Evolutionary conservation across 2,329 filamentous ascomycete genomes (phyloP).

Genomic region (Orbilia blumenaviensis): DNA sequence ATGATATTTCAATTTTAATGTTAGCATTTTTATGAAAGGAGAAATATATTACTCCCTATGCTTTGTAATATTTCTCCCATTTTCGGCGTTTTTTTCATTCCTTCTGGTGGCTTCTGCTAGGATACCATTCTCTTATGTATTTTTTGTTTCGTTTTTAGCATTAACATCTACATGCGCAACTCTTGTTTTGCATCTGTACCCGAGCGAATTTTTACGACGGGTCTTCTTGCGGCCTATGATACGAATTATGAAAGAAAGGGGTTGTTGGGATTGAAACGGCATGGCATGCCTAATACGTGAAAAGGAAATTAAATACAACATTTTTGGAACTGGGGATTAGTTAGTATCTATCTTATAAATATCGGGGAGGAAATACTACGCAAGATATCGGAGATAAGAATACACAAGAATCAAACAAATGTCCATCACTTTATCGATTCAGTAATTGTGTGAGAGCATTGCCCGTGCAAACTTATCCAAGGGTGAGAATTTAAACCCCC

Average conservation of each 20-base stretch:
- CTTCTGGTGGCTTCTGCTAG: neutral
- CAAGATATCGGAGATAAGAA: neutral
- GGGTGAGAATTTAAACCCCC: too few relatives aligned
- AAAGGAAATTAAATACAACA: neutral
- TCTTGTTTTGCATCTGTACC: neutral
- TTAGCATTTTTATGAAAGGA: neutral
- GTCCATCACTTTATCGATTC: neutral
- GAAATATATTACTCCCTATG: neutral
- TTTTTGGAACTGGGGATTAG: neutral
- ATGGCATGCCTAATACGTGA: neutral
- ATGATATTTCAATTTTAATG: neutral
- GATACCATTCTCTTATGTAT: conserved; percentile 15
- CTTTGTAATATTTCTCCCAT: neutral
- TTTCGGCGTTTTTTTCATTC: neutral
- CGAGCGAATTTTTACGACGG: neutral
- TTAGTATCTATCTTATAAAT: too few relatives aligned
- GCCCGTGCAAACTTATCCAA: neutral
- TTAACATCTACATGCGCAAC: neutral
- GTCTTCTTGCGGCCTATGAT: neutral
- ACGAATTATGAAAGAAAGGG: neutral
- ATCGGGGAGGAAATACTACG: neutral
- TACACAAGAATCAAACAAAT: neutral
- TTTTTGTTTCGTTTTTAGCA: conserved; percentile 8
- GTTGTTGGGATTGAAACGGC: neutral
- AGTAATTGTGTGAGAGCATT: neutral